Evolutionary conservation across 768 basidiomycete species (phyloP), one percentile per base, ranked within the genome.

Genomic region (Lentinula aciculospora): DNA sequence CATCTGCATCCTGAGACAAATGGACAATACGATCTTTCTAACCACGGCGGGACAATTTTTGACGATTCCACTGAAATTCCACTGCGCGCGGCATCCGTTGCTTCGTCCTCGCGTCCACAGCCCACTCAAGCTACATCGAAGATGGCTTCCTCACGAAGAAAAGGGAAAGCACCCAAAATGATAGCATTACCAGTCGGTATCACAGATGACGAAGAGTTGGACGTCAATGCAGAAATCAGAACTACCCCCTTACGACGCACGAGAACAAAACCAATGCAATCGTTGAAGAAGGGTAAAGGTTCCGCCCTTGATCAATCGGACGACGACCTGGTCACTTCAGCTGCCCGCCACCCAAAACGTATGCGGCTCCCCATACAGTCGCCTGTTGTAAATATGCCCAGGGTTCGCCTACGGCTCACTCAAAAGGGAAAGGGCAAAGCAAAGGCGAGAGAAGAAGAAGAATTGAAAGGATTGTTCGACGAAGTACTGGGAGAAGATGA

Each of bases 381-480:
- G 15, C 78, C 79, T 8, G 64, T 66, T 29, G 72, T 69, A 17
- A 76, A 68, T 8, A 67, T 72, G 23, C 68, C 71, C 34, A 61
- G 71, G 25, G 79, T 88, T 23, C 79, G 81, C 23, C 72, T 85
- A 47, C 81, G 82, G 28, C 69, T 86, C 8, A 75, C 79, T 1
- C 76, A 78, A n/a, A 81, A 84, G 63, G 81, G 81, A 29, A 89
- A 88, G 66, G 74, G 77, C 19, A 82, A 81, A 67, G 82, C 82
- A 31, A 87, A 84, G 66, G 85, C 84, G 39, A 79, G 80, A 17
- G 88, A 91, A 55, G 85, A 86, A 8, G 86, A 86, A 6, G 74
- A 76, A 27, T 69, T 71, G 42, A 76, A 76, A 39, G 85, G 86
- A 25, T 75, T 94, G 50, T 98, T 95, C 66, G 94, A 97, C 47